A percentile compares a stretch with the other conserved stretches of the same genome.
Evolutionary conservation across 2,329 filamentous ascomycete species (phyloP).

Genomic region (Phialophora expanda): DNA sequence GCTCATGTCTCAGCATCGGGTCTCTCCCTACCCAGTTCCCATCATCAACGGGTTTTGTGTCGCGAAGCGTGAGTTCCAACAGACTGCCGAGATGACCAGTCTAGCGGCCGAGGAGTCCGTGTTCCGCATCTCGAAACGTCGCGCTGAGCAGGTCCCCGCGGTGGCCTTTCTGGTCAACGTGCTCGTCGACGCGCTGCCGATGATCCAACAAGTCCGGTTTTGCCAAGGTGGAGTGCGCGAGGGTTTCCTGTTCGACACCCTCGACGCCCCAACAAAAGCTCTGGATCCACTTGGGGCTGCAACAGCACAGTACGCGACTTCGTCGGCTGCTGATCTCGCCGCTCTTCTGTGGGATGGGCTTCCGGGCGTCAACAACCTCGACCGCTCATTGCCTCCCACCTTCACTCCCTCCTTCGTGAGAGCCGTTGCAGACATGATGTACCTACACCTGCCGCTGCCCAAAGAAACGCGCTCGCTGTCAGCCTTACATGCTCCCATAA

Average conservation of each 20-base stretch:
- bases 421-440: slow-evolving; percentile 45
- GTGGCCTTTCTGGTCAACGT: slow-evolving; percentile 80
- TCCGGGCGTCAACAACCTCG: slow-evolving; percentile 36
- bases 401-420: slow-evolving; percentile 42
- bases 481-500: slow-evolving; percentile 44
- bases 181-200: slow-evolving; percentile 70
- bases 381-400: slow-evolving; percentile 39
- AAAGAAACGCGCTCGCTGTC: slow-evolving; percentile 45
- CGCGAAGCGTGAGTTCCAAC: slow-evolving; percentile 74
- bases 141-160: slow-evolving; percentile 81
- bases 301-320: slow-evolving; percentile 58
- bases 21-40: slow-evolving; percentile 80
- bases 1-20: slow-evolving; percentile 76
- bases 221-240: slow-evolving; percentile 88
- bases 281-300: slow-evolving; percentile 70
- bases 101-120: slow-evolving; percentile 46
- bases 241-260: slow-evolving; percentile 69
- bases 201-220: slow-evolving; percentile 76
- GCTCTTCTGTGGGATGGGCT: slow-evolving; percentile 58
- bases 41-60: slow-evolving; percentile 80
- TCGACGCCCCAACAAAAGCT: slow-evolving; percentile 64
- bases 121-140: slow-evolving; percentile 79
- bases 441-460: slow-evolving; percentile 43
- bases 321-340: slow-evolving; percentile 54
- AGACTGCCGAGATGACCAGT: slow-evolving; percentile 75